Percentiles rank a stretch among this genome's conserved stretches.
These are phyloP conservation scores for Penicillium sp. DNA, from an alignment of 2,329 filamentous ascomycete genomes.

Conservation along the genomic window DNA sequence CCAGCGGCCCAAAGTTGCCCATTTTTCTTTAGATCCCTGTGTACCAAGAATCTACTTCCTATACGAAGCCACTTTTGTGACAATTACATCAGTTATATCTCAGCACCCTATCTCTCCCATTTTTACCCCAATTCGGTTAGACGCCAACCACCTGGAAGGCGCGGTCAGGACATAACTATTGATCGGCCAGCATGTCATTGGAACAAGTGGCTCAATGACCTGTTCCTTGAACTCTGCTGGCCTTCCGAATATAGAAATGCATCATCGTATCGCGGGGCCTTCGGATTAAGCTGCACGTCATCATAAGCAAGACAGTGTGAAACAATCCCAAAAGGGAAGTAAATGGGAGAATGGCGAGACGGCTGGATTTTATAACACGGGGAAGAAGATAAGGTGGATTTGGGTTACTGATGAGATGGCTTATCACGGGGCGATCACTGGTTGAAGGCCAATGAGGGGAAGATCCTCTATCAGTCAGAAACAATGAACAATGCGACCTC, in stretches of 20 bases:
- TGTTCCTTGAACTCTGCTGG: neutral
- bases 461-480: neutral
- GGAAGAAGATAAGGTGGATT: neutral
- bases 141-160: neutral
- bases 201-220: neutral
- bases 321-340: neutral
- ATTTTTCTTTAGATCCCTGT: neutral
- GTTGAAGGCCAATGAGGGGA: neutral
- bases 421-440: neutral
- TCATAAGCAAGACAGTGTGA: neutral
- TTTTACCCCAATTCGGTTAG: neutral
- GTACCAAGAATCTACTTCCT: neutral
- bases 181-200: neutral
- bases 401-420: neutral
- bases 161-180: too few species aligned
- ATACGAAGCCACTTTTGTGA: neutral
- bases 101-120: neutral
- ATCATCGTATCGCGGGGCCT: neutral
- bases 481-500: neutral
- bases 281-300: neutral
- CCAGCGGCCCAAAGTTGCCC: neutral
- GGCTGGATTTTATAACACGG: neutral
- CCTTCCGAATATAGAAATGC: neutral
- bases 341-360: neutral
- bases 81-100: neutral